Evolutionary conservation across 768 basidiomycete species (phyloP).

Genomic region (Leccinum subgranulosum): DNA sequence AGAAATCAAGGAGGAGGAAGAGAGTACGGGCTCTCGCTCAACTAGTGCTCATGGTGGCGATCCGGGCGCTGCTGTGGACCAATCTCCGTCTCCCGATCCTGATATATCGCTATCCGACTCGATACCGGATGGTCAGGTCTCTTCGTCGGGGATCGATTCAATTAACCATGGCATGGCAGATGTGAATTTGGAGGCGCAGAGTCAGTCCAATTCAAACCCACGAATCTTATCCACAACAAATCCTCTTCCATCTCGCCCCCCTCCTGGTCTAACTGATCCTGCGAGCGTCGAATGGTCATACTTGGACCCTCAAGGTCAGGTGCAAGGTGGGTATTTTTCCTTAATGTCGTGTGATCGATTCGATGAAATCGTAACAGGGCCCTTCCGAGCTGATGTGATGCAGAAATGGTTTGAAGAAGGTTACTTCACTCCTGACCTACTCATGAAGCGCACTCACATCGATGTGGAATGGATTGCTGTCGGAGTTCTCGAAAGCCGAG

Average conservation of each 20-base stretch:
- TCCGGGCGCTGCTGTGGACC: constrained; percentile 6
- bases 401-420: constrained; percentile 93
- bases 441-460: constrained; percentile 76
- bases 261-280: constrained; percentile 51
- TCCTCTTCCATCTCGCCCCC: constrained; percentile 31
- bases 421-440: constrained; percentile 80
- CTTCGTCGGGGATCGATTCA: constrained; percentile 9
- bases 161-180: constrained; percentile 9
- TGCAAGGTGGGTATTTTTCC: constrained; percentile 64
- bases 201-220: constrained; percentile 3
- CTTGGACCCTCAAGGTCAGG: constrained; percentile 85
- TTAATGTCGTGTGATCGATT: neutral
- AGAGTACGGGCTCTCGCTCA: constrained; percentile 20
- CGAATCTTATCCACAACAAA: constrained; percentile 9
- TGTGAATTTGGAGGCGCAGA: constrained; percentile 16
- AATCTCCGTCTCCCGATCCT: constrained; percentile 9
- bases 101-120: constrained; percentile 8
- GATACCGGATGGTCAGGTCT: constrained; percentile 4
- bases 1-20: constrained; percentile 63
- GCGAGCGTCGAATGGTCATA: constrained; percentile 83
- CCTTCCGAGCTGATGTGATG: constrained; percentile 87
- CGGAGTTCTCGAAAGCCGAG: constrained; percentile 51
- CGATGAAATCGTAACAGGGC: constrained; percentile 48
- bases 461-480: constrained; percentile 69
- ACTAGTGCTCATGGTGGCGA: constrained; percentile 6